Evolutionary conservation across 108 stramenopile species (phyloP).

Genomic region (Phaeodactylum tricornutum): DNA sequence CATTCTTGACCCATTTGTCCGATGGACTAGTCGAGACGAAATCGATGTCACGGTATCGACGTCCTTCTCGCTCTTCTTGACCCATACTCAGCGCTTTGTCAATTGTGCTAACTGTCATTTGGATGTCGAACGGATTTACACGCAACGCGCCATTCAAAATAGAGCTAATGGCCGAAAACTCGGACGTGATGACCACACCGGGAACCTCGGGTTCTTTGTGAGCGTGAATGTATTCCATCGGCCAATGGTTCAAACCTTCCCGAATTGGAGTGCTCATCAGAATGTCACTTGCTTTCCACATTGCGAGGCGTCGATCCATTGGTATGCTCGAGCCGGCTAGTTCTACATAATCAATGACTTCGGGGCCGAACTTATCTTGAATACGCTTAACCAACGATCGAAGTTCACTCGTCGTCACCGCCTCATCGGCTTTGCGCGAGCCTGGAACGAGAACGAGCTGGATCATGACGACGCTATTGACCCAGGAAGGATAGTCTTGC

Average conservation of each 20-base stretch:
- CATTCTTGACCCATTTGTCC: constrained; percentile 92
- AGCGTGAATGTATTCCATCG: constrained; percentile 94
- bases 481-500: constrained; percentile 85
- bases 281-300: constrained; percentile 83
- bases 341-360: constrained; percentile 89
- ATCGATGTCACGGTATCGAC: constrained; percentile 90
- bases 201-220: constrained; percentile 57
- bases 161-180: constrained; percentile 92
- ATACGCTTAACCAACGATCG: constrained; percentile 73
- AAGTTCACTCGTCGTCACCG: constrained; percentile 61
- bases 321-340: constrained; percentile 54
- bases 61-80: constrained; percentile 66
- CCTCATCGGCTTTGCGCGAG: constrained; percentile 81
- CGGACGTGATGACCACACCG: constrained; percentile 94
- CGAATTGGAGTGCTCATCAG: constrained; percentile 86
- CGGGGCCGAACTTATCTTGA: constrained; percentile 61
- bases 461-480: constrained; percentile 88
- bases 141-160: constrained; percentile 95
- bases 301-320: constrained; percentile 77
- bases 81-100: constrained; percentile 92
- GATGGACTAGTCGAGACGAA: constrained; percentile 93
- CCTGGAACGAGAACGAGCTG: constrained; percentile 82
- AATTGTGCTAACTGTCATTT: constrained; percentile 77
- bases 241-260: constrained; percentile 94
- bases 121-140: constrained; percentile 96